Percentiles rank a stretch among this genome's conserved stretches.
These are phyloP conservation scores for Pichia exigua DNA, from an alignment of 805 yeast species.

Conservation along the genomic window DNA sequence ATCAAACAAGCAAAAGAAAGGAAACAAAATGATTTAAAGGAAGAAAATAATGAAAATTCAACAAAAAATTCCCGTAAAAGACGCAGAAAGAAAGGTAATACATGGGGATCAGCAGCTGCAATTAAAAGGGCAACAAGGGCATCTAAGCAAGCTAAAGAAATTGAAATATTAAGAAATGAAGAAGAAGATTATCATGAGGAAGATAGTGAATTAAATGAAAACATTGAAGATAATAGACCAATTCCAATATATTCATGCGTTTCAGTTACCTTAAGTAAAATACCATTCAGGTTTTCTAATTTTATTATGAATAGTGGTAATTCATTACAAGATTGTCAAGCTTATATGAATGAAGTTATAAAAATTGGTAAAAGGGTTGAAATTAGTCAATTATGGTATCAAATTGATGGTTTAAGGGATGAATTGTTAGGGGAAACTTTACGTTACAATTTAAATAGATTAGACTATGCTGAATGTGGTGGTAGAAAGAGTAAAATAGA, in stretches of 20 bases:
- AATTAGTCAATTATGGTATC: slow-evolving; percentile 72
- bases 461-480: slow-evolving; percentile 29
- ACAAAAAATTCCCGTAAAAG: slow-evolving; percentile 21
- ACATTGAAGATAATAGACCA: slow-evolving; percentile 37
- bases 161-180: slow-evolving; percentile 11
- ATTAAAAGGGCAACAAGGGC: slow-evolving; percentile 23
- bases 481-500: slow-evolving; percentile 16
- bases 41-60: slow-evolving; percentile 12
- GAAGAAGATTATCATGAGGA: slow-evolving; percentile 15
- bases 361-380: slow-evolving; percentile 52
- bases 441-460: slow-evolving; percentile 43
- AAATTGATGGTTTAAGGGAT: slow-evolving; percentile 68
- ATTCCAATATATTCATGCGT: slow-evolving; percentile 47
- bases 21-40: slow-evolving; percentile 16
- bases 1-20: slow-evolving; percentile 20
- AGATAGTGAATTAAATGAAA: slow-evolving; percentile 17
- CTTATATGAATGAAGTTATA: slow-evolving; percentile 54
- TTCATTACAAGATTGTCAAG: slow-evolving; percentile 46
- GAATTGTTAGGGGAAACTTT: slow-evolving; percentile 57
- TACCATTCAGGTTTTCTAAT: slow-evolving; percentile 59
- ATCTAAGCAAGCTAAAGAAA: slow-evolving; percentile 11
- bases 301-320: slow-evolving; percentile 60
- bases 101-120: slow-evolving; percentile 19
- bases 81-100: slow-evolving; percentile 15
- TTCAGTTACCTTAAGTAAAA: slow-evolving; percentile 55